phyloP scores from a whole-genome alignment of 345 rosid genomes.

The Eucalyptus tenuipes region DNA sequence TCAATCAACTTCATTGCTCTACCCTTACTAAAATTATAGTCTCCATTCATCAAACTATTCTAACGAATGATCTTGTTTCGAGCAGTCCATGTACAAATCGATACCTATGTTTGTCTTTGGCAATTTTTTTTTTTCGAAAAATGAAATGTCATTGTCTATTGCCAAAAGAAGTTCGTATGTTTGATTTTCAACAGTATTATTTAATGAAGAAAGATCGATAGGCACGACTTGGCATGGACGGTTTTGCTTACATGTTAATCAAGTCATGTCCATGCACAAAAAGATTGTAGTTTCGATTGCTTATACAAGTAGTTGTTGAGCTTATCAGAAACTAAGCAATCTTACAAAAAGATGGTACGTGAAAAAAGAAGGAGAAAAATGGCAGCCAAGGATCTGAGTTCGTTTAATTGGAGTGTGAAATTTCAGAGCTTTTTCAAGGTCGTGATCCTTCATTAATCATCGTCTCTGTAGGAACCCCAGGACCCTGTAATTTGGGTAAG shows the following conservation, averaged over 20 bases:
- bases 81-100: too few relatives aligned
- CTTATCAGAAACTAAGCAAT: background rate
- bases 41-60: too few relatives aligned
- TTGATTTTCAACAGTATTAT: too few relatives aligned
- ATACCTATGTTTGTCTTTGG: too few relatives aligned
- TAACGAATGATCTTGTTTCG: too few relatives aligned
- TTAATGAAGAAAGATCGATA: too few relatives aligned
- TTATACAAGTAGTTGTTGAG: background rate
- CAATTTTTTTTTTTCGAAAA: too few relatives aligned
- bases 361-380: background rate
- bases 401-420: background rate
- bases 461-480: background rate
- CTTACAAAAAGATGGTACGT: background rate
- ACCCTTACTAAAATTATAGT: too few relatives aligned
- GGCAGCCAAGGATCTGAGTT: background rate
- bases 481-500: background rate
- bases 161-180: too few relatives aligned
- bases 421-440: too few relatives aligned
- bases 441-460: background rate
- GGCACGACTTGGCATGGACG: background rate
- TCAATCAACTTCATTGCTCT: background rate
- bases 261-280: background rate
- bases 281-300: background rate
- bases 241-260: background rate
- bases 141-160: too few relatives aligned